phyloP scores from a whole-genome alignment of 768 basidiomycete genomes.

The Auricularia heimuer region DNA sequence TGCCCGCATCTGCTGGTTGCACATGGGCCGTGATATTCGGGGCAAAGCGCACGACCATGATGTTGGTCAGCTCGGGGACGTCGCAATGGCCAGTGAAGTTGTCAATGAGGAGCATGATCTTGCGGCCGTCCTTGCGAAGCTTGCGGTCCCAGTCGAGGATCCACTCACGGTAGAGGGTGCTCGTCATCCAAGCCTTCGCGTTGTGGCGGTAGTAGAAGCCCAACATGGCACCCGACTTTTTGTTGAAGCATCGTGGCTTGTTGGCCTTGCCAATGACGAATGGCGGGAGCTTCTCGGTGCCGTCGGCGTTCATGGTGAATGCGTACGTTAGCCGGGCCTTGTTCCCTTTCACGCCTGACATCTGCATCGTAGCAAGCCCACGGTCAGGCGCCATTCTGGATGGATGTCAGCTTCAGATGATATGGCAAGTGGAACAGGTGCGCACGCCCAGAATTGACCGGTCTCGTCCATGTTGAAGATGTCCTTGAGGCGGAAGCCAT shows the following conservation, averaged over 20 bases:
- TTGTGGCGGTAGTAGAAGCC: constrained; percentile 23
- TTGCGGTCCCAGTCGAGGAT: neutral
- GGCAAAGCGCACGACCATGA: constrained; percentile 6
- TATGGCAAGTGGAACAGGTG: too few species aligned
- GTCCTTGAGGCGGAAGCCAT: too few species aligned
- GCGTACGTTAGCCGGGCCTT: constrained; percentile 1
- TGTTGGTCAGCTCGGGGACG: constrained; percentile 1
- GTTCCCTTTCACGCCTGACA: constrained; percentile 1
- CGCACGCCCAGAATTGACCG: neutral
- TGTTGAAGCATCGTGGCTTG: constrained; percentile 21
- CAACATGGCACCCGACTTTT: constrained; percentile 12
- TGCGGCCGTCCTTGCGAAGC: constrained; percentile 3
- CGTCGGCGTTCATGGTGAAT: constrained; percentile 12
- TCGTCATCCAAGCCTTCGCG: constrained; percentile 31
- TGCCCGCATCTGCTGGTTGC: constrained; percentile 12
- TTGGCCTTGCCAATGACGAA: constrained; percentile 26
- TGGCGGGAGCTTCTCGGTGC: constrained; percentile 20
- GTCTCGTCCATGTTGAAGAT: constrained; percentile 5
- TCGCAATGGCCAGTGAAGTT: constrained; percentile 9
- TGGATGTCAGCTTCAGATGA: too few species aligned
- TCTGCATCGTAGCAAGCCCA: neutral
- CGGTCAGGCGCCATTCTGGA: too few species aligned
- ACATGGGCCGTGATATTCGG: constrained; percentile 13
- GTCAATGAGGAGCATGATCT: constrained; percentile 11
- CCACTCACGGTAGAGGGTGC: constrained; percentile 13